Conservation (phyloP, 2,329 filamentous ascomycete genomes). For the Ascochyta viciae-villosae region DNA sequence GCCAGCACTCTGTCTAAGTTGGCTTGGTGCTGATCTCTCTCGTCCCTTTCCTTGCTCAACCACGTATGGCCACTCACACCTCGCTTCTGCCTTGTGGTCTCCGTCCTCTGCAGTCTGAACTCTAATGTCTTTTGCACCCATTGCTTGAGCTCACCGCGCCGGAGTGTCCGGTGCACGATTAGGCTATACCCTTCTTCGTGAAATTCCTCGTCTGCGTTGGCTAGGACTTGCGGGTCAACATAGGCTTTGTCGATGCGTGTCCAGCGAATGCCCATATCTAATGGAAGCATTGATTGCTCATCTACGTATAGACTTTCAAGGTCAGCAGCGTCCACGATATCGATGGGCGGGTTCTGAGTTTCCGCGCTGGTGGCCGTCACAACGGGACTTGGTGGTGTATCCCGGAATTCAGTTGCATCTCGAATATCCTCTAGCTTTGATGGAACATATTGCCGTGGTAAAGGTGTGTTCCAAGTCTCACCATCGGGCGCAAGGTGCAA, state of each 20-base stretch:
- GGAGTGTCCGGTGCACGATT: slow-evolving; percentile 25
- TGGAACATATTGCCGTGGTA: not conserved
- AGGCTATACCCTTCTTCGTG: slow-evolving; percentile 23
- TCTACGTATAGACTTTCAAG: not conserved
- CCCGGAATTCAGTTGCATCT: slow-evolving; percentile 3
- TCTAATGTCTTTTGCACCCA: slow-evolving; percentile 30
- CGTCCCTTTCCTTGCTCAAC: slow-evolving; percentile 40
- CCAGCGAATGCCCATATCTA: slow-evolving; percentile 17
- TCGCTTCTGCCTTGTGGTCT: not conserved
- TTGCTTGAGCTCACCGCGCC: slow-evolving; percentile 20
- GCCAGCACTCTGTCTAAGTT: slow-evolving; percentile 22
- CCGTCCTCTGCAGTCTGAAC: slow-evolving; percentile 10
- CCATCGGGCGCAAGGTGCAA: slow-evolving; percentile 4
- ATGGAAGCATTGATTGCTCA: slow-evolving; percentile 19
- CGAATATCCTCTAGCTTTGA: not conserved
- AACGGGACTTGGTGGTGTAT: slow-evolving; percentile 14
- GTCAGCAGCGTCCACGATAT: not conserved
- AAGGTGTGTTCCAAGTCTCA: slow-evolving; percentile 9
- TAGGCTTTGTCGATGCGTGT: slow-evolving; percentile 28
- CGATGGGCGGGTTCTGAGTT: not conserved
- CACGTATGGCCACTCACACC: slow-evolving; percentile 10
- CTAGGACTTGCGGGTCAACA: slow-evolving; percentile 26
- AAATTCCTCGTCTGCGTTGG: slow-evolving; percentile 23
- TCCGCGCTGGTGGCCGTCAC: not conserved
- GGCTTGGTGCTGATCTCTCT: slow-evolving; percentile 18